These are phyloP conservation scores for Dillenia suffruticosa DNA, from an alignment of 164 flowering plant genomes.

Conservation along the genomic window DNA sequence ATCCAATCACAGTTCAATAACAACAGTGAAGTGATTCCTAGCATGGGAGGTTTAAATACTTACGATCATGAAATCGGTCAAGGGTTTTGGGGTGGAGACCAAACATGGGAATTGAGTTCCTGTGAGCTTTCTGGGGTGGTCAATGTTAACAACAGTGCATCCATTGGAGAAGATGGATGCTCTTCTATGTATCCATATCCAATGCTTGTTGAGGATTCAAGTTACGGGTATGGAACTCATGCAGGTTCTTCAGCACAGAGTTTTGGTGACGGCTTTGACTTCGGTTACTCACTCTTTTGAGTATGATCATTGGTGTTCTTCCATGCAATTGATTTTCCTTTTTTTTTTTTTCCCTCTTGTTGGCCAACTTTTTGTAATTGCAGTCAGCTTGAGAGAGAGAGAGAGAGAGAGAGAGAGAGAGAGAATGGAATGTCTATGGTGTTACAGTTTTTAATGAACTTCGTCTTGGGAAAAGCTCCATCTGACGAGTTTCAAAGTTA, in stretches of 20 bases:
- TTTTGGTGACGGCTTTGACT: constrained; percentile 32
- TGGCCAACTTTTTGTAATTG: neutral
- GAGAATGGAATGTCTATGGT: constrained; percentile 4
- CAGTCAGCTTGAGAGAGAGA: neutral
- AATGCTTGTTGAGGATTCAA: constrained; percentile 14
- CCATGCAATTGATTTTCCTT: neutral
- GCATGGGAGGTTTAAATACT: constrained; percentile 4
- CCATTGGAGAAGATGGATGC: constrained; percentile 45
- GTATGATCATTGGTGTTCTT: constrained; percentile 1
- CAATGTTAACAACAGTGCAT: constrained; percentile 22
- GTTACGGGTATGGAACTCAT: constrained; percentile 23
- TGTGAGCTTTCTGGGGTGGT: constrained; percentile 29
- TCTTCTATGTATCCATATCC: constrained; percentile 36
- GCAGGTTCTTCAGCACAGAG: constrained; percentile 28
- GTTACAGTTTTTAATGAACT: constrained; percentile 8
- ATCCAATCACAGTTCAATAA: constrained; percentile 11
- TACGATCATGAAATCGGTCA: constrained; percentile 24
- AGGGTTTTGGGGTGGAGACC: constrained; percentile 31
- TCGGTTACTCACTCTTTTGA: constrained; percentile 43
- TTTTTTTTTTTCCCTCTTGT: constrained; percentile 9
- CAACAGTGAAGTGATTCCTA: constrained; percentile 7
- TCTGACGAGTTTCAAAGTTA: constrained; percentile 3
- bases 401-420: constrained; percentile 7
- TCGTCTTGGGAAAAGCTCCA: constrained; percentile 12
- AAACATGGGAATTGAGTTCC: constrained; percentile 24